Conservation (phyloP, 441 rosid species). For the Viola pubescens region DNA sequence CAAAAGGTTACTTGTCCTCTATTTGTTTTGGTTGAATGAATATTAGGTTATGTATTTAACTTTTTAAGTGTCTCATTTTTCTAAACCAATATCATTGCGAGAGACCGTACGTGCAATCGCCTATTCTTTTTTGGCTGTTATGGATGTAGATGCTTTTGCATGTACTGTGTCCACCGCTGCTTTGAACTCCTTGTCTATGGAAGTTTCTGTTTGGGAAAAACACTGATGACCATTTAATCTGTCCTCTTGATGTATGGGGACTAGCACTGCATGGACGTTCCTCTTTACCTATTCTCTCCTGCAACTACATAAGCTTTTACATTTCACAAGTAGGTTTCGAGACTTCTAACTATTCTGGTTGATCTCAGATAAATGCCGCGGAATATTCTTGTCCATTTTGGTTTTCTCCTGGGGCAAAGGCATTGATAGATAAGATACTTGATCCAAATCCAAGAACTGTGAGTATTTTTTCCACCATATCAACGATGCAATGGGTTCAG, state of each 20-base stretch:
- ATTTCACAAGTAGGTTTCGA: slow-evolving; percentile 13
- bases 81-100: neutral
- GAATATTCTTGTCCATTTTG: slow-evolving; percentile 71
- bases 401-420: slow-evolving; percentile 66
- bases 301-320: neutral
- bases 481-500: slow-evolving; percentile 7
- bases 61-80: slow-evolving; percentile 1
- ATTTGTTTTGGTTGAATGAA: slow-evolving; percentile 10
- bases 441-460: slow-evolving; percentile 78
- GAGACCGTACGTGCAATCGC: neutral
- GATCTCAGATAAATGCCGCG: slow-evolving; percentile 62
- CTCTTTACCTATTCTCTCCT: too few species aligned
- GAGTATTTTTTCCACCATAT: slow-evolving; percentile 30
- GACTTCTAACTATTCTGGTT: slow-evolving; percentile 19
- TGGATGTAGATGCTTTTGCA: neutral
- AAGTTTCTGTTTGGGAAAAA: slow-evolving; percentile 7
- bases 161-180: neutral
- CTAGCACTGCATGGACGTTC: too few species aligned
- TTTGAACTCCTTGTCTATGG: neutral
- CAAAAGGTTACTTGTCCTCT: slow-evolving; percentile 44
- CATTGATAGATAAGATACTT: slow-evolving; percentile 64
- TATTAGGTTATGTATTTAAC: slow-evolving; percentile 1
- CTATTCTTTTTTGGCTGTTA: neutral
- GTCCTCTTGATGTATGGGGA: neutral
- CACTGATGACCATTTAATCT: neutral